Base-by-base conservation (phyloP, 331 rosid genomes). In the Phaseolus coccineus region DNA sequence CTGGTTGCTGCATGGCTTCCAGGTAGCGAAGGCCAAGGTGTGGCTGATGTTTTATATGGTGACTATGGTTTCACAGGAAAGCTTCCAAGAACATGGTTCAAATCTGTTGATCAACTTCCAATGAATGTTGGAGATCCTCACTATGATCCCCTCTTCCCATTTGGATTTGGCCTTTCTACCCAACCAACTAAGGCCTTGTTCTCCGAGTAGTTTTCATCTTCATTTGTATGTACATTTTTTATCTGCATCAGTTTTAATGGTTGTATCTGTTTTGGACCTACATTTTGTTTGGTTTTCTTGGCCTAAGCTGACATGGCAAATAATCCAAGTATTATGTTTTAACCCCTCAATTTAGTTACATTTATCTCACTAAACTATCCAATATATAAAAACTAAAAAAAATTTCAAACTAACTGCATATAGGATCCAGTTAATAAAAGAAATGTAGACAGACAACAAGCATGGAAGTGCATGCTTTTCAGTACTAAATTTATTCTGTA, bases 1-100 rank as follows among this genome's bases (percentile, higher is more conserved):
- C 85, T 91, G 15, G 92, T 91, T 42, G 94, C 97, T 30, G 94
- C 85, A 9, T 91, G 97, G 97, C 87, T 91, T 59, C 97, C 97
- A 0, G 97, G 97, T 22, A 86, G 88, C 37, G 94, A 91, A 70
- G 97, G 94, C 12, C 94, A 89, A 51, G 97, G 94, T 44, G 92
- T 89, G 11, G 91, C 89, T 28, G 97, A 91, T 85, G 88, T 87
- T 27, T 53, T 91, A 48, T 89, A 53, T 80, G 97, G 97, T 62
- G 92, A 91, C 74, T 80, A 82, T 50, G 92, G 89, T 56, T 91
- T 91, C 85, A 83, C 82, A 0, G 92, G 92, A 51, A 91, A 89
- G 86, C 92, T 91, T 78, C 27, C 97, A 27, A 37, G 86, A 48
- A 91, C 97, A 50, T 89, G 97, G 97, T 91, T 88, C 87, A 91